phyloP scores from a whole-genome alignment of 495 filamentous ascomycete genomes.

The Lasiosphaeria miniovina region DNA sequence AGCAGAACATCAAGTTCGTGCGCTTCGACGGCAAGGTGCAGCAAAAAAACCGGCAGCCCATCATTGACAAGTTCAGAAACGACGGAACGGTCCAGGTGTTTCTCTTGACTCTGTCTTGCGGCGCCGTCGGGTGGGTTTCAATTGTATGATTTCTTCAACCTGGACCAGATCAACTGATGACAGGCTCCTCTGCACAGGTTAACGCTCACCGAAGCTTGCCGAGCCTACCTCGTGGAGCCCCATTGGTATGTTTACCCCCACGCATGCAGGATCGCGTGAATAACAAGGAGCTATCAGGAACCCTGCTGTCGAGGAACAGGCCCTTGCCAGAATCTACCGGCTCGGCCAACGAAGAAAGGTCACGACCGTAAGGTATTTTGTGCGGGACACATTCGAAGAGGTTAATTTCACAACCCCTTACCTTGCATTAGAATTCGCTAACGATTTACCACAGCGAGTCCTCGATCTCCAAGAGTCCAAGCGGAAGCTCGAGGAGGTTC shows the following conservation, averaged over 20 bases:
- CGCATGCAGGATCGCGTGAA: not conserved
- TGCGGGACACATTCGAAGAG: conserved; percentile 39
- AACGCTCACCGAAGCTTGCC: conserved; percentile 36
- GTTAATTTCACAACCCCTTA: conserved; percentile 6
- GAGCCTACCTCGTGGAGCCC: conserved; percentile 43
- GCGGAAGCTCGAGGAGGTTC: too few relatives aligned
- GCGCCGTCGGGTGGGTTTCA: conserved; percentile 37
- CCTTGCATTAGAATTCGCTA: too few relatives aligned
- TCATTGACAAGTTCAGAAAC: conserved; percentile 31
- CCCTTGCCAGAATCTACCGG: conserved; percentile 37
- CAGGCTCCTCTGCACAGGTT: conserved; percentile 16
- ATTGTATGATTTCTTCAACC: not conserved
- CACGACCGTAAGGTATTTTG: conserved; percentile 35
- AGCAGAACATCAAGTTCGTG: conserved; percentile 27
- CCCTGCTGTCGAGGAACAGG: conserved; percentile 43
- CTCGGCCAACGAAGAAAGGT: conserved; percentile 40
- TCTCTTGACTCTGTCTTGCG: conserved; percentile 41
- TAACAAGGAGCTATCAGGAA: conserved; percentile 23
- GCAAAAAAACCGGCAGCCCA: conserved; percentile 31
- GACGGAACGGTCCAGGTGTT: conserved; percentile 32
- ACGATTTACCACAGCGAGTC: too few relatives aligned
- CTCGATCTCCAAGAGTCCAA: too few relatives aligned
- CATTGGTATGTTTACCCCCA: conserved; percentile 26
- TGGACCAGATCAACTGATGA: not conserved
- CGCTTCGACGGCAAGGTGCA: conserved; percentile 47